These are phyloP conservation scores for Hymenoscyphus salicellus DNA, from an alignment of 2,329 filamentous ascomycete species.

Conservation along the genomic window DNA sequence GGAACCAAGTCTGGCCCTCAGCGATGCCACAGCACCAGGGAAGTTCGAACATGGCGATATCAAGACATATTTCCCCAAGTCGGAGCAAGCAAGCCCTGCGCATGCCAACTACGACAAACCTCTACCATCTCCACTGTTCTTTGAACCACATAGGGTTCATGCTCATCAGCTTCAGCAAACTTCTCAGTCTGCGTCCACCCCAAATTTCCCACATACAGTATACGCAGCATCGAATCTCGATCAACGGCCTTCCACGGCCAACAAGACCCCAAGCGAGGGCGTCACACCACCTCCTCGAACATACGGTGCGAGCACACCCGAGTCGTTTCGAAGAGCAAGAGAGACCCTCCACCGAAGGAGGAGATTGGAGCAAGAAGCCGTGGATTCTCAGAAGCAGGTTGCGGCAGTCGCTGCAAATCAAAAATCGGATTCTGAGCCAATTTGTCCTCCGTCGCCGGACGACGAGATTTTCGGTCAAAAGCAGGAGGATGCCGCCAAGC, in stretches of 20 bases:
- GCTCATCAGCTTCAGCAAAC: constrained; percentile 19
- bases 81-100: constrained; percentile 26
- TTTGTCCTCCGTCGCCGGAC: constrained; percentile 44
- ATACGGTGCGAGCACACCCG: constrained; percentile 41
- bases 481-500: constrained; percentile 24
- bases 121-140: constrained; percentile 30
- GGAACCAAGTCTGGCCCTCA: constrained; percentile 61
- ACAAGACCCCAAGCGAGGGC: constrained; percentile 41
- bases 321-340: constrained; percentile 41
- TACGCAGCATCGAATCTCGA: constrained; percentile 39
- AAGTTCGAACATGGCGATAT: constrained; percentile 34
- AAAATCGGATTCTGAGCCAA: constrained; percentile 31
- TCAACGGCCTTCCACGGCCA: constrained; percentile 48
- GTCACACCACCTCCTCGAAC: constrained; percentile 38
- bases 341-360: constrained; percentile 35
- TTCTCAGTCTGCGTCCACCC: constrained; percentile 28
- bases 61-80: constrained; percentile 20
- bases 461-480: constrained; percentile 38
- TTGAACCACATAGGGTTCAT: constrained; percentile 30
- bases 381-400: constrained; percentile 33
- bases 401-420: constrained; percentile 11
- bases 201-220: constrained; percentile 24
- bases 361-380: constrained; percentile 37
- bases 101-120: constrained; percentile 22
- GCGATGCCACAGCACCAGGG: constrained; percentile 60